Evolutionary conservation across 192 early-diverging fungal species (phyloP).

Genomic region (Blastocladiella britannica): DNA sequence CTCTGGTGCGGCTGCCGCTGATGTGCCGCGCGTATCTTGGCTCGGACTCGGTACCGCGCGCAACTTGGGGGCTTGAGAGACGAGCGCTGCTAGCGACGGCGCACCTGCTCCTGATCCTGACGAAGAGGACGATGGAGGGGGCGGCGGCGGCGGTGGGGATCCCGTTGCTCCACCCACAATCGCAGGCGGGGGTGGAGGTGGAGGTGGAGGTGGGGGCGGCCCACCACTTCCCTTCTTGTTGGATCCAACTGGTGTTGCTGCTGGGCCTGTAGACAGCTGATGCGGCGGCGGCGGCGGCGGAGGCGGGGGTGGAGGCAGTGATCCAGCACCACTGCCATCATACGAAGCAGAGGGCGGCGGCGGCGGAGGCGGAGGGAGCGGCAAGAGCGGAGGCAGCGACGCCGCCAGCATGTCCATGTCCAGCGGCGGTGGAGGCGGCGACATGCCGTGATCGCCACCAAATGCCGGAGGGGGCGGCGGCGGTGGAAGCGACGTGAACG

Average conservation of each 20-base stretch:
- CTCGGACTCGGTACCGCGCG: not conserved
- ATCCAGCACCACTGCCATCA: too few relatives aligned
- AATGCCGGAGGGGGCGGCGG: too few relatives aligned
- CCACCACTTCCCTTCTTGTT: too few relatives aligned
- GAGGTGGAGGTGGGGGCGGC: conserved; percentile 4
- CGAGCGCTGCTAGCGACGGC: not conserved
- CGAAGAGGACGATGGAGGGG: conserved; percentile 1
- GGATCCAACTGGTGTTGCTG: too few relatives aligned
- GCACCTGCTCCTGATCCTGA: not conserved
- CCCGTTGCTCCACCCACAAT: not conserved
- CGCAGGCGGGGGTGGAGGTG: not conserved
- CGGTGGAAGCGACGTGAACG: not conserved
- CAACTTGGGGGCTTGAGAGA: not conserved
- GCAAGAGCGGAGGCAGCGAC: too few relatives aligned
- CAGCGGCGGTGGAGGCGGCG: not conserved
- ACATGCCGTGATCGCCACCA: not conserved
- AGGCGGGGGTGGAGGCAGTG: conserved; percentile 15
- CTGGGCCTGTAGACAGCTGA: too few relatives aligned
- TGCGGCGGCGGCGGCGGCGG: conserved; percentile 11
- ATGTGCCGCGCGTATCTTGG: not conserved
- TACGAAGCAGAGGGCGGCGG: not conserved
- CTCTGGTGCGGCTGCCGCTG: not conserved
- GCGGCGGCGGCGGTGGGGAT: not conserved
- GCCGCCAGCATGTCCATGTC: not conserved
- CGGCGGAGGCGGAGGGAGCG: conserved; percentile 6